Percentiles rank a stretch among this genome's conserved stretches.
Conservation (phyloP, 352 stramenopile genomes). For the Pythium grandisporangium region DNA sequence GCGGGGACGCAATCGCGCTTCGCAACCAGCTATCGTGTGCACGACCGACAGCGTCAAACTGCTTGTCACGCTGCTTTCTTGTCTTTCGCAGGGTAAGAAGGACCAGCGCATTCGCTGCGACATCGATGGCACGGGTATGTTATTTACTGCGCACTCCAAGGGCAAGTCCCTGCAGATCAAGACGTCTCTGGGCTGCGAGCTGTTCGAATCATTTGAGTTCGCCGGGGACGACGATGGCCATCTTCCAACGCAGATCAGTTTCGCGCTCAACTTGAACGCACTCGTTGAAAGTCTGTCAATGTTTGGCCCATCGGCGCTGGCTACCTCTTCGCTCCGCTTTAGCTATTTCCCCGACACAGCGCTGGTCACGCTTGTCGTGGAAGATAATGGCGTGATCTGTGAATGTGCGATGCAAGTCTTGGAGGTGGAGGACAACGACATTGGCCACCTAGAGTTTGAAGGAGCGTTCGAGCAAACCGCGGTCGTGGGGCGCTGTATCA, state of each 20-base stretch:
- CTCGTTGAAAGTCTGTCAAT: conserved; percentile 78
- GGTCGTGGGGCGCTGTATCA: conserved; percentile 73
- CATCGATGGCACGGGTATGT: conserved; percentile 43
- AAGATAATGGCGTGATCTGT: conserved; percentile 78
- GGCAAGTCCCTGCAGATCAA: conserved; percentile 85
- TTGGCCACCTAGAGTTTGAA: conserved; percentile 68
- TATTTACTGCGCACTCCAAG: conserved; percentile 76
- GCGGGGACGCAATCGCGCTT: not conserved
- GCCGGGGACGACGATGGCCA: conserved; percentile 8
- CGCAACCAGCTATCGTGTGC: conserved; percentile 35
- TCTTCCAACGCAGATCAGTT: conserved; percentile 40
- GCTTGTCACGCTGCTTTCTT: conserved; percentile 63
- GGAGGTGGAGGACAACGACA: conserved; percentile 66
- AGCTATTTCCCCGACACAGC: conserved; percentile 52
- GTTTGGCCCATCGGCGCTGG: conserved; percentile 51
- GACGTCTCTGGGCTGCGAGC: conserved; percentile 59
- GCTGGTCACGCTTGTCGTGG: conserved; percentile 58
- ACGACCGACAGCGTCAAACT: conserved; percentile 63
- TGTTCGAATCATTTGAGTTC: conserved; percentile 70
- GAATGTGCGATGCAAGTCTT: conserved; percentile 79
- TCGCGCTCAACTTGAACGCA: conserved; percentile 59
- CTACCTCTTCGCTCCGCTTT: conserved; percentile 68
- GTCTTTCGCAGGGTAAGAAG: conserved; percentile 53
- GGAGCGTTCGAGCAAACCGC: conserved; percentile 63
- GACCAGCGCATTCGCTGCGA: conserved; percentile 77